phyloP scores from a whole-genome alignment of 805 yeast species.

The Yarrowia alimentaria region DNA sequence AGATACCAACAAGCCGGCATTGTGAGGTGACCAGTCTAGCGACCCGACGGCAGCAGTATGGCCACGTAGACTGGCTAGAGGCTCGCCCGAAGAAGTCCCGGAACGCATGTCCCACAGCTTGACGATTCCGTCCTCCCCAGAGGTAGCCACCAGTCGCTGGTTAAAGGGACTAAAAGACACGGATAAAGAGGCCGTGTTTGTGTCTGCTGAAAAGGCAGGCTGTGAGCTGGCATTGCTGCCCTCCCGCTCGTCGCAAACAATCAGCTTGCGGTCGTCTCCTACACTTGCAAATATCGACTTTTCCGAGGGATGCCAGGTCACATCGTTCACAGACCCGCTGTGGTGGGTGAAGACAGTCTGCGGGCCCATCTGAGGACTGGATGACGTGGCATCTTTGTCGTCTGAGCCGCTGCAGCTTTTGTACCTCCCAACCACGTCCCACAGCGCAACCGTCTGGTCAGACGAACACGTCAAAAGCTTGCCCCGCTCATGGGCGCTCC shows the following conservation, averaged over 20 bases:
- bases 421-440: conserved; percentile 57
- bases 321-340: conserved; percentile 61
- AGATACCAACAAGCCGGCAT: conserved; percentile 56
- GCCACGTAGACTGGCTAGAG: conserved; percentile 37
- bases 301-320: conserved; percentile 66
- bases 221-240: conserved; percentile 4
- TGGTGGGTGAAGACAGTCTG: conserved; percentile 39
- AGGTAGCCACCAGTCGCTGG: conserved; percentile 61
- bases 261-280: conserved; percentile 59
- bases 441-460: conserved; percentile 61
- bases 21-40: conserved; percentile 68
- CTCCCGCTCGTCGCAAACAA: conserved; percentile 55
- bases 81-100: conserved; percentile 39
- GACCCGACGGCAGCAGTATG: conserved; percentile 61
- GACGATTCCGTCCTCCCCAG: conserved; percentile 57
- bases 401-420: not conserved
- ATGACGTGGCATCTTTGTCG: conserved; percentile 34
- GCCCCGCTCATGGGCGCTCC: conserved; percentile 70
- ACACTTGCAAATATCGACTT: conserved; percentile 60
- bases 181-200: conserved; percentile 38
- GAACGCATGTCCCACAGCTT: conserved; percentile 66
- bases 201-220: conserved; percentile 21
- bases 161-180: conserved; percentile 59
- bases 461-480: conserved; percentile 55
- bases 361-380: conserved; percentile 37